Conservation (phyloP, 2,329 filamentous ascomycete species). For the Cercospora sp. region DNA sequence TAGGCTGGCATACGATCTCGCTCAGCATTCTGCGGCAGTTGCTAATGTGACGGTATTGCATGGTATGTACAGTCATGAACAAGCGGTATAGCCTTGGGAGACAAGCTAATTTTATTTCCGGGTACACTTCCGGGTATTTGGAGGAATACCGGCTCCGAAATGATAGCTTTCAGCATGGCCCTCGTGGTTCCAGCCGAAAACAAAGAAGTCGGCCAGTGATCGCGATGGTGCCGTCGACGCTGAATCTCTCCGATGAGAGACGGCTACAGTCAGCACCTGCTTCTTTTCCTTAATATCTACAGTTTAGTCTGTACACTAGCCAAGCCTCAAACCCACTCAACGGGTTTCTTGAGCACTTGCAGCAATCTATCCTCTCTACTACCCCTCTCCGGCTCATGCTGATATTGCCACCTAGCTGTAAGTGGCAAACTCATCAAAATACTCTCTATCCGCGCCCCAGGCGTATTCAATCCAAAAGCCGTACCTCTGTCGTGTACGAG, state of each 20-base stretch:
- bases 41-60: too few relatives aligned
- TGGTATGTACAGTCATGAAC: too few relatives aligned
- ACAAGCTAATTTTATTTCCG: too few relatives aligned
- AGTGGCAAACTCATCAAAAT: constrained; percentile 96
- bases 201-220: neutral
- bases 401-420: constrained; percentile 93
- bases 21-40: too few relatives aligned
- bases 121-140: neutral
- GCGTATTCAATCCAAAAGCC: constrained; percentile 89
- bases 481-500: constrained; percentile 95
- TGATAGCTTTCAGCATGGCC: neutral
- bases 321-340: constrained; percentile 57
- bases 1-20: too few relatives aligned
- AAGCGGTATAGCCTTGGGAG: too few relatives aligned
- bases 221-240: neutral
- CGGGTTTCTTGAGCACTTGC: constrained; percentile 64
- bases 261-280: neutral
- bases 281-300: neutral
- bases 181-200: neutral
- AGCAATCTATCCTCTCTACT: constrained; percentile 78
- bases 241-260: neutral
- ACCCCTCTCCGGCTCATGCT: constrained; percentile 78
- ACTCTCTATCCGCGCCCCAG: constrained; percentile 87
- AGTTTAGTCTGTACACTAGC: neutral
- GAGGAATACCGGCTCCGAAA: neutral